A percentile compares a stretch with the other conserved stretches of the same genome.
phyloP scores from a whole-genome alignment of 163 green algal species.

The Volvox carteri region DNA sequence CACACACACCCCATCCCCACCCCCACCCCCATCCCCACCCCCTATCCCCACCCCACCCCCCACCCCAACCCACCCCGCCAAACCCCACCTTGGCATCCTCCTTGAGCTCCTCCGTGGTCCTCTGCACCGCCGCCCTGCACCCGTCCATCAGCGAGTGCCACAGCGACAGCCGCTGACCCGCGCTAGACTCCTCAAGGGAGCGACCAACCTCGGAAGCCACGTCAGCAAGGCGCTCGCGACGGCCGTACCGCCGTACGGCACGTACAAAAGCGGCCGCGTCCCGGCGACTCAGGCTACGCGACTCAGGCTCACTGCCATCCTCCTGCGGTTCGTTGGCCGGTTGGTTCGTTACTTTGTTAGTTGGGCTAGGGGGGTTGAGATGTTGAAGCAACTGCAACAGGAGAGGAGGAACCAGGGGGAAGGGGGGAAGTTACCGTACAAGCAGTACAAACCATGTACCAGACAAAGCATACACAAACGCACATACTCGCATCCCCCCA shows the following conservation, averaged over 20 bases:
- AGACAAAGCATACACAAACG: too few species aligned
- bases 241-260: conserved; percentile 74
- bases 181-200: conserved; percentile 59
- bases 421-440: too few species aligned
- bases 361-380: too few species aligned
- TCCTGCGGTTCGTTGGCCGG: too few species aligned
- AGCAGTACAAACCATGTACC: too few species aligned
- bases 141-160: conserved; percentile 72
- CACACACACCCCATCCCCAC: too few species aligned
- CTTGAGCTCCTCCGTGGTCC: conserved; percentile 51
- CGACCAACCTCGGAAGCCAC: conserved; percentile 80
- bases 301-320: conserved; percentile 31
- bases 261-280: conserved; percentile 82
- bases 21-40: too few species aligned
- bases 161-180: conserved; percentile 64
- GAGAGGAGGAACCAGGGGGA: too few species aligned
- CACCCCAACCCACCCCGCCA: neutral
- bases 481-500: too few species aligned
- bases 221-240: conserved; percentile 67
- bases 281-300: conserved; percentile 60
- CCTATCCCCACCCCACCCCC: neutral
- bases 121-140: conserved; percentile 70
- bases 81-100: conserved; percentile 64
- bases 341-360: too few species aligned
- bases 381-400: too few species aligned